Evolutionary conservation across 192 early-diverging fungal species (phyloP), one percentile per base, ranked within the genome.

Genomic region (Geosiphon pyriformis): DNA sequence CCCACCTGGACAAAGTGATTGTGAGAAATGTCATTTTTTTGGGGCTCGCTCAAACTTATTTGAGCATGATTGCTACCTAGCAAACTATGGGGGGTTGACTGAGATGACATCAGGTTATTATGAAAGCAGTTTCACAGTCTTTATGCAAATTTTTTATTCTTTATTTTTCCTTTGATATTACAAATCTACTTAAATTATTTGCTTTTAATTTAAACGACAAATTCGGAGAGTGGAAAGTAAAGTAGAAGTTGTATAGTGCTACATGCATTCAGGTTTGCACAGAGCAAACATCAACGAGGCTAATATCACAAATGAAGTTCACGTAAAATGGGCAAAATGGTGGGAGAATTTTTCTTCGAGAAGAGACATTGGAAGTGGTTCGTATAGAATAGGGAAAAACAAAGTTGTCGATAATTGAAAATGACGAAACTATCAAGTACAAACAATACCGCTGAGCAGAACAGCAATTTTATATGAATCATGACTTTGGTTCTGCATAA

Each of bases 1-100:
- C 37, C 37, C n/a, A n/a, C n/a, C n/a, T n/a, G n/a, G n/a, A n/a
- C n/a, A n/a, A n/a, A n/a, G n/a, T 42, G 37, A 42, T 15, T 37
- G 23, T 76, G 74, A 57, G 78, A 75, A 33, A 74, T 65, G 35
- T 72, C 75, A 3, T 68, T 56, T 42, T 42, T 42, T 15, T 42
- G 37, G 6, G 15, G 6, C 37, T 42, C 15, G 37, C 6, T 10
- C 37, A 42, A 42, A 15, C 37, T 15, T 42, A 15, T 10, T 15
- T 42, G 6, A 10, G 15, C 37, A 10, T 42, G 37, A 42, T 15
- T 42, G 15, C 15, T 42, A 42, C 6, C 15, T 10, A 10, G 6
- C 6, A 42, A 42, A 42, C 37, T 15, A 15, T 42, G 7, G 37
- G 37, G 6, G 15, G 37, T 42, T 42, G 37, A 6, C 37, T 10